Percentiles rank a stretch among this genome's conserved stretches.
Evolutionary conservation across 495 filamentous ascomycete species (phyloP).

Genomic region (Podospora bellae-mahoneyi): DNA sequence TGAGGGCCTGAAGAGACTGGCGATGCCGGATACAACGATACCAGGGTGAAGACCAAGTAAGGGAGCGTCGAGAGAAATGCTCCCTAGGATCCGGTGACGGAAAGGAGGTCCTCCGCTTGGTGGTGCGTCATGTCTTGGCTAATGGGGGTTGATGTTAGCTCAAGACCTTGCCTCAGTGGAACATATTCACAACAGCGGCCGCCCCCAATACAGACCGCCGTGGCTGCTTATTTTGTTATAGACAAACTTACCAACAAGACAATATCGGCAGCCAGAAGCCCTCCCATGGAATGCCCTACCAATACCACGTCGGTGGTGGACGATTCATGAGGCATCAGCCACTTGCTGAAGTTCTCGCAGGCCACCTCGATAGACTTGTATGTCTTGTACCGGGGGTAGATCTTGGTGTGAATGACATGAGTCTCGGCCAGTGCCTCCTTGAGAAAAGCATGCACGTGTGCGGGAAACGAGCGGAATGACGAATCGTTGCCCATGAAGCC

Average conservation of each 20-base stretch:
- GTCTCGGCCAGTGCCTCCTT: constrained; percentile 63
- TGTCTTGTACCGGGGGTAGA: constrained; percentile 89
- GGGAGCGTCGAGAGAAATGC: constrained; percentile 81
- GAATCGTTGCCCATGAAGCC: constrained; percentile 91
- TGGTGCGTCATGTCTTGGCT: constrained; percentile 10
- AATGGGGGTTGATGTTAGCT: constrained; percentile 13
- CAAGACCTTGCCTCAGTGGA: neutral
- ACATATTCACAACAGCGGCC: neutral
- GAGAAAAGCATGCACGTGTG: constrained; percentile 77
- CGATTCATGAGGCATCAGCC: constrained; percentile 77
- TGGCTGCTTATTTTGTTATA: neutral
- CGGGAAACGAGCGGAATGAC: constrained; percentile 83
- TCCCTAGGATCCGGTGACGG: constrained; percentile 77
- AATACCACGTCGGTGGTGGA: constrained; percentile 74
- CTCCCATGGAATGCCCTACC: constrained; percentile 88
- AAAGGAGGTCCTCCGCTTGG: constrained; percentile 35
- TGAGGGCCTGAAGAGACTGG: constrained; percentile 67
- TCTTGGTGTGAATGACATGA: constrained; percentile 81
- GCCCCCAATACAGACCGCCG: neutral
- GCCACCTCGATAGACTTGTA: constrained; percentile 70
- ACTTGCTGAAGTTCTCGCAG: constrained; percentile 74
- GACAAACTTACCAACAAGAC: constrained; percentile 53
- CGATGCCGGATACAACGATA: constrained; percentile 73
- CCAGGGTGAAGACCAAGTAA: constrained; percentile 88
- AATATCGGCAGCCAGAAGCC: constrained; percentile 76